These are phyloP conservation scores for Naganishia randhawae DNA, from an alignment of 768 basidiomycete species.

Conservation along the genomic window DNA sequence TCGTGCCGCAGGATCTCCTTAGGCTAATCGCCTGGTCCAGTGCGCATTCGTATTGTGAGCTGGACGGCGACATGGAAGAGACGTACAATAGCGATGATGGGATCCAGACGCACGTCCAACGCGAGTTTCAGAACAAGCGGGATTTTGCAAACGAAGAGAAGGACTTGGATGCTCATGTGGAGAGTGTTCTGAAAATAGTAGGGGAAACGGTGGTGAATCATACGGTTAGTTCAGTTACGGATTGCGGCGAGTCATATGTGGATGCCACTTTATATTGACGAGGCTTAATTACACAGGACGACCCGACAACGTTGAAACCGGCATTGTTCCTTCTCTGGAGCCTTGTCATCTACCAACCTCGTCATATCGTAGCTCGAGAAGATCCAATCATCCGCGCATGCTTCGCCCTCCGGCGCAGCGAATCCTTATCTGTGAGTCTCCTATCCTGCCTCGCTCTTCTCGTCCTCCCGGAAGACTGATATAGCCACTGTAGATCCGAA, in stretches of 20 bases:
- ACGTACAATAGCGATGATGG: neutral
- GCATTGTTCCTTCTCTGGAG: slow-evolving; percentile 15
- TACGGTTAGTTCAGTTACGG: neutral
- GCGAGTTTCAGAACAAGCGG: neutral
- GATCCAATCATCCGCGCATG: neutral
- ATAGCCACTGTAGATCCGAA: neutral
- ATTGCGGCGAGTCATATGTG: no score
- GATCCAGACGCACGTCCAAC: neutral
- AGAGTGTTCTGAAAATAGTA: neutral
- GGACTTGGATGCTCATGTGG: neutral
- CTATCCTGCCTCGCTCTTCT: no score
- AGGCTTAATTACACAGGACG: neutral
- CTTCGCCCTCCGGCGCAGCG: slow-evolving; percentile 2
- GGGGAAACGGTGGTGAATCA: neutral
- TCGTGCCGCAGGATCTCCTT: neutral
- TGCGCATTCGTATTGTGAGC: neutral
- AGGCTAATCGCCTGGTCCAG: slow-evolving; percentile 4
- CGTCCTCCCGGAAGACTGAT: no score
- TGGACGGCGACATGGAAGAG: neutral
- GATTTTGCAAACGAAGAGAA: neutral
- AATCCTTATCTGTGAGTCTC: neutral
- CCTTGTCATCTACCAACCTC: slow-evolving; percentile 7
- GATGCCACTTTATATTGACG: no score
- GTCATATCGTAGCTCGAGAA: neutral
- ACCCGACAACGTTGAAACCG: neutral